Base-by-base conservation (phyloP, 306 rosid genomes). In the Acacia confusa region DNA sequence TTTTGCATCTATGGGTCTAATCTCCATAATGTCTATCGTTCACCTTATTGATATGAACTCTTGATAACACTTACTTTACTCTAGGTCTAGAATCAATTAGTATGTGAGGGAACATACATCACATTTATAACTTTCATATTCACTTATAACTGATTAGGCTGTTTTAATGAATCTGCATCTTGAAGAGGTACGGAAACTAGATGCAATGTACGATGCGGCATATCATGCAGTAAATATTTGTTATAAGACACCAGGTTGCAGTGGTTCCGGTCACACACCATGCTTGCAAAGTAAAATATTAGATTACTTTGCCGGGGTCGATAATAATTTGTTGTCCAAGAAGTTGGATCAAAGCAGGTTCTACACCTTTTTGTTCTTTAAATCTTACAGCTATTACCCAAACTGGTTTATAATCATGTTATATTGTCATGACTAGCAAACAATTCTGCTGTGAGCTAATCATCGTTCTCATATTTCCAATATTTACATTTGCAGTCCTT, bases 281-380 rank as follows among this genome's bases (percentile, higher is more conserved):
- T 91, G 97, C 82, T 87, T 95, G 89, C 97, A 91, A 82, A 92
- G 76, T 83, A 93, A 79, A 79, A 91, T 93, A 81, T 50, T 83
- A 81, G 88, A 87, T 72, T 95, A 93, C 91, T 95, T 95, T 82
- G 85, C 78, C 71, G 95, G 89, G 79, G 89, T 79, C 57, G 90
- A 85, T 71, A 82, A 80, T 53, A 69, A 27, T 78, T 82, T 80
- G 79, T 65, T 79, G 82, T 90, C 90, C 86, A 88, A 83, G 80
- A 89, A 90, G 82, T 89, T 87, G 85, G 86, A 81, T 67, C 87
- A 90, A 83, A 88, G 86, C 95, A 95, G 99, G 99, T 92, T 76
- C 80, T 89, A 44, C 68, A 61, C 52, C 50, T 70, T 81, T 60
- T 69, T 30, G 50, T 55, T 15, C 77, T 32, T 58, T 41, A 41